Conservation (phyloP, 176 grass and related monocot species). For the Microstegium vimineum region DNA sequence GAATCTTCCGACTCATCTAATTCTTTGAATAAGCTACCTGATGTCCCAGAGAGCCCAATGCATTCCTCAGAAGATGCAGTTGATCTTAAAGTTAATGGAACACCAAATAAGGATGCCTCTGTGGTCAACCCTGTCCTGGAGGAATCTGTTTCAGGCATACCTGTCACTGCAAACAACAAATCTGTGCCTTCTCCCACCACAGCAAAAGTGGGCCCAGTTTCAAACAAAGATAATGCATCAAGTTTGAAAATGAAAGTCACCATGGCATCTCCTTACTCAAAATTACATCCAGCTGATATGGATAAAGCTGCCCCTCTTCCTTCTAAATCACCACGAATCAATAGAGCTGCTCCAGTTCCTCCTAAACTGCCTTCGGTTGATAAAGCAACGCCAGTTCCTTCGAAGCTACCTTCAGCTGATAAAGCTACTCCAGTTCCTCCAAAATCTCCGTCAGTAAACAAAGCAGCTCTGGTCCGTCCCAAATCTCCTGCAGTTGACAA, state of each 20-base stretch:
- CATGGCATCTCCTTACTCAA: conserved; percentile 24
- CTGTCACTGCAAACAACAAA: conserved; percentile 14
- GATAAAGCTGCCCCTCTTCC: conserved; percentile 34
- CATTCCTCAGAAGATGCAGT: conserved; percentile 28
- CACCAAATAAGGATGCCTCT: conserved; percentile 27
- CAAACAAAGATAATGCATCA: conserved; percentile 27
- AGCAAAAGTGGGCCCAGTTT: conserved; percentile 28
- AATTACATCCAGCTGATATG: conserved; percentile 25
- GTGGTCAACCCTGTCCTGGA: not conserved
- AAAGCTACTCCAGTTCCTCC: conserved; percentile 16
- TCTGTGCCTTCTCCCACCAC: conserved; percentile 12
- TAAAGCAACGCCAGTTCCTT: conserved; percentile 2
- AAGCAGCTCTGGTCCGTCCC: not conserved
- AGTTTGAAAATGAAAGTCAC: conserved; percentile 27
- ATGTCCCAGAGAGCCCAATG: conserved; percentile 20
- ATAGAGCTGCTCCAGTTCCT: conserved; percentile 7
- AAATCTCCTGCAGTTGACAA: conserved; percentile 16
- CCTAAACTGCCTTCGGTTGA: conserved; percentile 11
- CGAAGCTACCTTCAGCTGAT: not conserved
- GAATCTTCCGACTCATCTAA: conserved; percentile 50
- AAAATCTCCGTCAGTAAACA: conserved; percentile 18
- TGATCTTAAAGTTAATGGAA: conserved; percentile 27
- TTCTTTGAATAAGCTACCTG: conserved; percentile 47
- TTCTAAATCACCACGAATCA: conserved; percentile 28
- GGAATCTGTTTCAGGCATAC: conserved; percentile 31